Conservation (phyloP, 495 filamentous ascomycete genomes). For the Platismatia glauca region DNA sequence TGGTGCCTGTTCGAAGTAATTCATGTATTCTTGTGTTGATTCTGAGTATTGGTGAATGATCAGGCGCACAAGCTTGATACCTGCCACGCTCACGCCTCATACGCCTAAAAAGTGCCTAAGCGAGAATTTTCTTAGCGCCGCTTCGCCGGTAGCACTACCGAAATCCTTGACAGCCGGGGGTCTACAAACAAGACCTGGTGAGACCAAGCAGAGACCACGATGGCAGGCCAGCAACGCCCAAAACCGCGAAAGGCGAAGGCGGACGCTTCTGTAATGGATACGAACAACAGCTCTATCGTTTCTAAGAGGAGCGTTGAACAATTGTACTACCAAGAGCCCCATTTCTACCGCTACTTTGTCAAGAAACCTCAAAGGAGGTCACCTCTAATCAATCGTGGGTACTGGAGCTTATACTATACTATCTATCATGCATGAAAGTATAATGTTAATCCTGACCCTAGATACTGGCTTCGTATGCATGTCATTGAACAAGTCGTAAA, state of each 20-base stretch:
- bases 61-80: too few relatives aligned
- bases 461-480: constrained; percentile 77
- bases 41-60: too few relatives aligned
- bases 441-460: too few relatives aligned
- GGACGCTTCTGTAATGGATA: constrained; percentile 67
- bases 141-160: not conserved
- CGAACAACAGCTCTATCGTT: constrained; percentile 82
- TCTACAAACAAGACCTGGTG: too few relatives aligned
- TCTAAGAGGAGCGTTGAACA: constrained; percentile 84
- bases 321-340: constrained; percentile 66
- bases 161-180: not conserved
- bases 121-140: not conserved
- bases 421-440: too few relatives aligned
- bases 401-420: too few relatives aligned
- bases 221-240: constrained; percentile 12
- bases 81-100: too few relatives aligned
- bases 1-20: not conserved
- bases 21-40: not conserved
- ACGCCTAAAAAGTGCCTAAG: too few relatives aligned
- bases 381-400: constrained; percentile 80
- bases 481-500: constrained; percentile 65
- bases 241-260: constrained; percentile 33
- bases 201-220: not conserved
- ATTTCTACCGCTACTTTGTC: constrained; percentile 82
- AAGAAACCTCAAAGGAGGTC: constrained; percentile 70